Evolutionary conservation across 176 grass and related monocot species (phyloP).

Genomic region (Neostapfia colusana): DNA sequence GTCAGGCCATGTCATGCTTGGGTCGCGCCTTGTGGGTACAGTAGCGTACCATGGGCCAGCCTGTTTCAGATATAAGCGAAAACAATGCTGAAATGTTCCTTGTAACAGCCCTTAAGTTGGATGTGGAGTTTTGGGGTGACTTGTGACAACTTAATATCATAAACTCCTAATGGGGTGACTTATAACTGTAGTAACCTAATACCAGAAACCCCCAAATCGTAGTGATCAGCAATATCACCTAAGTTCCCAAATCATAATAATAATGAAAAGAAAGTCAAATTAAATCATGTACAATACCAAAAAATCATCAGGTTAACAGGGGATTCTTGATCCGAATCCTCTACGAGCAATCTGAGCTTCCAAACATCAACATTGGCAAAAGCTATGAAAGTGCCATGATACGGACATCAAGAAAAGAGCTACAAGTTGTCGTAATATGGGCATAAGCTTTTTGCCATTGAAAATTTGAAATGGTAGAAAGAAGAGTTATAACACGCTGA

Average conservation of each 20-base stretch:
- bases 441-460: not conserved
- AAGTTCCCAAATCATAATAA: not conserved
- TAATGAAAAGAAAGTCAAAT: not conserved
- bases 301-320: no score
- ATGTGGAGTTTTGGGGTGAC: slow-evolving; percentile 49
- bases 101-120: slow-evolving; percentile 50
- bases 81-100: slow-evolving; percentile 48
- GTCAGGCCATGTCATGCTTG: no score
- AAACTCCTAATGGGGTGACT: slow-evolving; percentile 14
- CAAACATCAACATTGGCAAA: not conserved
- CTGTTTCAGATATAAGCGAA: not conserved
- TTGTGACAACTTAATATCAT: slow-evolving; percentile 41
- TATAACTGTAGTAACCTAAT: slow-evolving; percentile 50
- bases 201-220: not conserved
- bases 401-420: not conserved
- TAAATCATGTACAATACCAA: not conserved
- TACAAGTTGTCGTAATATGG: no score
- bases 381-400: not conserved
- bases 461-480: slow-evolving; percentile 15
- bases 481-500: not conserved
- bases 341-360: not conserved
- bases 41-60: no score
- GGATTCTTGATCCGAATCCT: not conserved
- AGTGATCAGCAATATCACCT: not conserved
- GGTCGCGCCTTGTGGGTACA: no score